These are phyloP conservation scores for Gossypium longicalyx DNA, from an alignment of 345 rosid genomes.

Conservation along the genomic window DNA sequence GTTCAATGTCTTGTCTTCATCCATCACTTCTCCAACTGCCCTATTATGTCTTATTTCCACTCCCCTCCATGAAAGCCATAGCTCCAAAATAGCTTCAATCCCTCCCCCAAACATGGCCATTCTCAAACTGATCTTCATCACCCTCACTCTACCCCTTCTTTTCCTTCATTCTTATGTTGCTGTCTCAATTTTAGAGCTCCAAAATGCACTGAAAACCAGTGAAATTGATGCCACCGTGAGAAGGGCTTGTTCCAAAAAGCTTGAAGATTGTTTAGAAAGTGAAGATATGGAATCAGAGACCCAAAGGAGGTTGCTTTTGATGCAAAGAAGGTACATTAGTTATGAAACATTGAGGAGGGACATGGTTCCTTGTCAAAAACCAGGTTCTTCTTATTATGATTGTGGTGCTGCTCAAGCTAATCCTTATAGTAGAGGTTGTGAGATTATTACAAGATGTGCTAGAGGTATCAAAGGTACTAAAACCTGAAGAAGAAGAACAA, in stretches of 20 bases:
- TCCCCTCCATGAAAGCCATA: neutral
- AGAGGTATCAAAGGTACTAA: conserved; percentile 45
- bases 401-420: conserved; percentile 61
- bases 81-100: neutral
- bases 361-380: conserved; percentile 77
- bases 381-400: conserved; percentile 89
- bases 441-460: conserved; percentile 71
- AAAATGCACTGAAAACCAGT: conserved; percentile 23
- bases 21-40: neutral
- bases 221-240: conserved; percentile 36
- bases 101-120: conserved; percentile 24
- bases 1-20: conserved; percentile 8
- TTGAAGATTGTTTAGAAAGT: conserved; percentile 48
- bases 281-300: conserved; percentile 67
- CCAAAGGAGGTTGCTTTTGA: conserved; percentile 58
- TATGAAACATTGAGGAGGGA: conserved; percentile 80
- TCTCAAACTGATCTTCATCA: neutral
- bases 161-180: conserved; percentile 36
- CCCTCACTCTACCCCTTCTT: conserved; percentile 24
- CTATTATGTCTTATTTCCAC: neutral
- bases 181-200: conserved; percentile 30
- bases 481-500: conserved; percentile 16
- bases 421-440: conserved; percentile 68
- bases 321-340: conserved; percentile 71
- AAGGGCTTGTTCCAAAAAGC: conserved; percentile 30